Base-by-base conservation (phyloP, 352 stramenopile species). In the Phytophthora aleatoria region DNA sequence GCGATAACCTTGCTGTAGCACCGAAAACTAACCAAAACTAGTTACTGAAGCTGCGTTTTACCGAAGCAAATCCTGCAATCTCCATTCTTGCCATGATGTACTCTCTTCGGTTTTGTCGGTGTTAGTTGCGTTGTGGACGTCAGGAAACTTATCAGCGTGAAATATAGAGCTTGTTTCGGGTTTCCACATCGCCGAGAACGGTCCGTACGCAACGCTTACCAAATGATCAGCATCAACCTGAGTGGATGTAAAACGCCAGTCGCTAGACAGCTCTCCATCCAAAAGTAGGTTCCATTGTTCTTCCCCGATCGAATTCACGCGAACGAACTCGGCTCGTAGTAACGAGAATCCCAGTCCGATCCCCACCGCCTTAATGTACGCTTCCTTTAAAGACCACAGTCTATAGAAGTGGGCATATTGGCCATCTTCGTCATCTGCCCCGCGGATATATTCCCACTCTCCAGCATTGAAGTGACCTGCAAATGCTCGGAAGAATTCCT, bases 351-450 rank as follows among this genome's bases (percentile, higher is more conserved):
- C 80, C n/a, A 92, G 45, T 10, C 85, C 85, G 35, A 90, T 80
- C 10, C 85, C 83, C 13, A 92, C 51, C 4, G 85, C 83, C 41
- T 94, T 92, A 44, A 92, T 89, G 38, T 86, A 92, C 30, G 83
- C 58, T 43, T 94, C 83, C 53, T 92, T 94, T 11, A 94, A 64
- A 11, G 83, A 91, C 85, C 85, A 92, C 15, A 92, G 73, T 9
- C 57, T 67, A 63, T 91, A 91, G 52, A 93, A 91, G 15, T 69
- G 50, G 5, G 52, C n/a, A 47, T 79, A 81, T 31, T 73, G 72
- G 5, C 50, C 57, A 27, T 70, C 62, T 44, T 73, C 62, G 6
- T 72, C 59, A 1, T 60, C 43, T 4, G 20, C 39, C n/a, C 30
- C 43, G 30, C 61, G 66, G 64, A 92, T 90, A 35, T 76, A 88